These are phyloP conservation scores for Annulohypoxylon truncatum DNA, from an alignment of 2,329 filamentous ascomycete genomes.

Conservation along the genomic window DNA sequence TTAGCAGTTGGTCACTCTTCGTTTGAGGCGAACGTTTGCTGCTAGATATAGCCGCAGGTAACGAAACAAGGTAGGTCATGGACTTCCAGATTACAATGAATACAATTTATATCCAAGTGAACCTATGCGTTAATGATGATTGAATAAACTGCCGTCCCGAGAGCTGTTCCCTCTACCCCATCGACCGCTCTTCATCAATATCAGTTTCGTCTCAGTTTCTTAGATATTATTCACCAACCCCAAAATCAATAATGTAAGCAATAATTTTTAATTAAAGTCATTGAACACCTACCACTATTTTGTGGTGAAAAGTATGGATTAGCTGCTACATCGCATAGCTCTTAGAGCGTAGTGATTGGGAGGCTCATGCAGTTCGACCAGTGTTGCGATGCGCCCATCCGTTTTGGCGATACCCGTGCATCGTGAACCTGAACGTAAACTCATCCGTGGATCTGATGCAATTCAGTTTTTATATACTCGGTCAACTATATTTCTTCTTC, in stretches of 20 bases:
- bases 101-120: not conserved
- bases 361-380: too few relatives aligned
- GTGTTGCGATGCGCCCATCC: too few relatives aligned
- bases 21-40: not conserved
- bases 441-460: too few relatives aligned
- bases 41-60: not conserved
- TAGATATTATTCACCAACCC: too few relatives aligned
- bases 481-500: not conserved
- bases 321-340: not conserved
- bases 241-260: too few relatives aligned
- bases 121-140: not conserved
- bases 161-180: too few relatives aligned
- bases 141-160: not conserved
- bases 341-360: not conserved
- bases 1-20: not conserved
- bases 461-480: too few relatives aligned
- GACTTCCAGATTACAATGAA: not conserved
- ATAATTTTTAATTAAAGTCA: too few relatives aligned
- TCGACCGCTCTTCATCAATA: too few relatives aligned
- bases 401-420: not conserved
- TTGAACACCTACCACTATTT: too few relatives aligned
- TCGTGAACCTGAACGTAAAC: not conserved
- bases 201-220: too few relatives aligned
- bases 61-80: constrained; percentile 2
- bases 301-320: too few relatives aligned